These are phyloP conservation scores for Colletotrichum lindemuthianum DNA, from an alignment of 2,329 filamentous ascomycete species.

Conservation along the genomic window DNA sequence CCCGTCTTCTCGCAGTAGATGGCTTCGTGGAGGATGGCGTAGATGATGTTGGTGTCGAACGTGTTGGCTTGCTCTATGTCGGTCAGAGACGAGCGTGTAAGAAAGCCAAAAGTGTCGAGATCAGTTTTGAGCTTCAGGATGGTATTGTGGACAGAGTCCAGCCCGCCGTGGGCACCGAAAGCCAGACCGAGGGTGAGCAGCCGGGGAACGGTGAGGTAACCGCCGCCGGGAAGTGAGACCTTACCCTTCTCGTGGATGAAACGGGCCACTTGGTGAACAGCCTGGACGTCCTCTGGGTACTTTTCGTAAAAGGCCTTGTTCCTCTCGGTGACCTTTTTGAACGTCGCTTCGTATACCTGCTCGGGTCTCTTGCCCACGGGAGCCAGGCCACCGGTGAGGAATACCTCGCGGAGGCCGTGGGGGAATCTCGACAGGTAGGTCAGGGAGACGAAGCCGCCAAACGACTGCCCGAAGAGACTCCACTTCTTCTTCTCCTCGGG, in stretches of 20 bases:
- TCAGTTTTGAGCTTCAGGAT: constrained; percentile 78
- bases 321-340: constrained; percentile 73
- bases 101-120: constrained; percentile 77
- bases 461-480: constrained; percentile 90
- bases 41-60: constrained; percentile 83
- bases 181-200: constrained; percentile 81
- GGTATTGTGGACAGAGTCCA: constrained; percentile 79
- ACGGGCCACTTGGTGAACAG: constrained; percentile 72
- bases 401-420: constrained; percentile 81
- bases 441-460: constrained; percentile 86
- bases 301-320: constrained; percentile 86
- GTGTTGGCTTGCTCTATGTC: constrained; percentile 73
- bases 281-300: constrained; percentile 80
- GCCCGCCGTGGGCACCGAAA: constrained; percentile 82
- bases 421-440: constrained; percentile 87
- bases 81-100: constrained; percentile 77
- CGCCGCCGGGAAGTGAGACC: constrained; percentile 76
- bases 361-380: constrained; percentile 78
- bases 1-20: constrained; percentile 81
- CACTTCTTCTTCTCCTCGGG: constrained; percentile 78
- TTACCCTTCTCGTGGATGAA: constrained; percentile 67
- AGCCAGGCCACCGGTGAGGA: constrained; percentile 85
- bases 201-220: constrained; percentile 75
- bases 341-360: constrained; percentile 79
- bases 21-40: constrained; percentile 87